Evolutionary conservation across 768 basidiomycete genomes (phyloP), one percentile per base, ranked within the genome.

Genomic region (Saitozyma podzolica): DNA sequence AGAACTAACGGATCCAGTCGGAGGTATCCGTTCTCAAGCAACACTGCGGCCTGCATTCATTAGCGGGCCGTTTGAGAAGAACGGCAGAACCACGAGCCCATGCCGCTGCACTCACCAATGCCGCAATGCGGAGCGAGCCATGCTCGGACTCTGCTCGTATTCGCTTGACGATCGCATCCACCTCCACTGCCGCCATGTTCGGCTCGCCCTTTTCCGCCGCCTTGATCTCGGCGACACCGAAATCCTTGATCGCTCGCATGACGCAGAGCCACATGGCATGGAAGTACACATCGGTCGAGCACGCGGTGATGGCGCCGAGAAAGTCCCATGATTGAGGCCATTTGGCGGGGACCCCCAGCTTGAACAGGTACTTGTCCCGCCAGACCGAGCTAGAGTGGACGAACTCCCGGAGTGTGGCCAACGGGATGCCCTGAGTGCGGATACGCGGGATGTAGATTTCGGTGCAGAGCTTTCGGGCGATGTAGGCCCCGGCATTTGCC

Each of bases 251-350:
- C 0, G 92, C 91, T 65, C 84, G 86, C 78, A 89, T 89, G 5
- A 92, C 79, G 48, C 87, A 85, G 63, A 93, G 87, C 91, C 91
- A 95, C 86, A 94, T 88, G 69, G 89, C 86, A 80, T 96, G 92
- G 76, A 90, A 94, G 39, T 89, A 91, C 50, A 59, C 64, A 54
- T 78, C 77, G 14, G 62, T 66, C 0, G 67, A 56, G 49, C 86
- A 87, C 10, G 86, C 85, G 10, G 85, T 84, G 20, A 88, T 85
- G n/a, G 86, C 87, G 19, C 84, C 84, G 50, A 93, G 86, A 70
- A 95, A 97, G 71, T 96, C 91, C 92, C 93, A 95, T 63, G 88
- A 86, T 0, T 86, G 85, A 59, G 88, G 87, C 77, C 91, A 89
- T 75, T 89, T 88, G 58, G 84, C 86, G 9, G 93, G 92, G 45